Evolutionary conservation across 345 rosid species (phyloP), one percentile per base, ranked within the genome.

Genomic region (Hibiscus syriacus): DNA sequence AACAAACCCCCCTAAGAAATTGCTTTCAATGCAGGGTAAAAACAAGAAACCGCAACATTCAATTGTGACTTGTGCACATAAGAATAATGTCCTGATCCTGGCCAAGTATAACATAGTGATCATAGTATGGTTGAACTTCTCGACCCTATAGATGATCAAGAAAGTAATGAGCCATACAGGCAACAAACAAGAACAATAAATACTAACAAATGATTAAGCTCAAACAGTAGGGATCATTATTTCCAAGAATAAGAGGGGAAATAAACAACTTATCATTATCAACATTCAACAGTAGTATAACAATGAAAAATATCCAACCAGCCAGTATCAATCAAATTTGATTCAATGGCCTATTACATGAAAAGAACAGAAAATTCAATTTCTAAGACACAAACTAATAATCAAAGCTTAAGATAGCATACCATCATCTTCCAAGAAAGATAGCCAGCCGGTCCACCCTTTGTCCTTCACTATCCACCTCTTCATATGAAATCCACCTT

Each of bases 361-460:
- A 66, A 30, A 66, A 36, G 30, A 19, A 52, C 17, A 66, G 32
- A 11, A 9, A 12, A 22, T 13, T 22, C 20, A 49, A 65, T 20
- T 20, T 34, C 29, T 36, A 67, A 16, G 13, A 6, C 0, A 32
- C 45, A 6, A 36, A 54, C 7, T 36, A 36, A 23, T 2, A 67
- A 55, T 48, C 38, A 34, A 49, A 52, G 53, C 81, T 25, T 32
- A 49, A 73, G 60, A 68, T 2, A 45, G 3, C 16, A 13, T 82
- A 92, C 97, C 98, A 88, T 90, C 84, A 92, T 73, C 80, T 92
- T 90, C 98, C 98, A 92, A 36, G 92, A 89, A 76, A 92, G 96
- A 80, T 90, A 90, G 3, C 98, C 98, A 38, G 81, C 74, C 8
- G 98, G 97, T 30, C 98, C 98, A 53, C 96, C 96, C 67, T 88